A percentile compares a stretch with the other conserved stretches of the same genome.
phyloP scores from a whole-genome alignment of 2,329 filamentous ascomycete genomes.

The Cryphonectria naterciae region DNA sequence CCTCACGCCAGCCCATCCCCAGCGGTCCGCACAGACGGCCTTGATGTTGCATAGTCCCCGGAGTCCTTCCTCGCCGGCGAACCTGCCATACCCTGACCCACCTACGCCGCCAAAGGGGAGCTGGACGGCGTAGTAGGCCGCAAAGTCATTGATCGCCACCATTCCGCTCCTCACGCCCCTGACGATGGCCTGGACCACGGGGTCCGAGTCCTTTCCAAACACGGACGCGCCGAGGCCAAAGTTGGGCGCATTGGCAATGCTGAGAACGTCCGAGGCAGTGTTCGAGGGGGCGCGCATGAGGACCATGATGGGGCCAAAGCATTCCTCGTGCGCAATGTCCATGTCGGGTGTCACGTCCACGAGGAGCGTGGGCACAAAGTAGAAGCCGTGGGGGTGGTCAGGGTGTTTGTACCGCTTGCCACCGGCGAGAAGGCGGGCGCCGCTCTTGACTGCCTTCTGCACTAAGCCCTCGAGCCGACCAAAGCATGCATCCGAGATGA shows the following conservation, averaged over 20 bases:
- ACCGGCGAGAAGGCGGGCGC: slow-evolving; percentile 81
- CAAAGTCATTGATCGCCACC: slow-evolving; percentile 96
- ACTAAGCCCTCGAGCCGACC: slow-evolving; percentile 76
- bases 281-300: slow-evolving; percentile 75
- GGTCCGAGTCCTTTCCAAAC: slow-evolving; percentile 70
- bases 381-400: slow-evolving; percentile 77
- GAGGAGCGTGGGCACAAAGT: slow-evolving; percentile 89
- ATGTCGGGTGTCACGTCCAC: slow-evolving; percentile 86
- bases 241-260: slow-evolving; percentile 78
- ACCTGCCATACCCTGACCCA: slow-evolving; percentile 89
- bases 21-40: slow-evolving; percentile 78
- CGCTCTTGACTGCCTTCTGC: slow-evolving; percentile 73
- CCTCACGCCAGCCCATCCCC: slow-evolving; percentile 62
- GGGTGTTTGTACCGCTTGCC: slow-evolving; percentile 75
- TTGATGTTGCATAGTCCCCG: slow-evolving; percentile 86
- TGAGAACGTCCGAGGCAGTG: slow-evolving; percentile 65
- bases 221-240: slow-evolving; percentile 90
- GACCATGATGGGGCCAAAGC: slow-evolving; percentile 90
- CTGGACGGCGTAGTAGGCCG: slow-evolving; percentile 88
- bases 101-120: slow-evolving; percentile 91
- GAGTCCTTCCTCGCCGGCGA: slow-evolving; percentile 88
- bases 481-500: slow-evolving; percentile 82
- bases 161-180: slow-evolving; percentile 78
- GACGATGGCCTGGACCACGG: slow-evolving; percentile 67
- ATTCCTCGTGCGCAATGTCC: slow-evolving; percentile 86